phyloP scores from a whole-genome alignment of 257 asterid genomes.

The Solanum appendiculatum region DNA sequence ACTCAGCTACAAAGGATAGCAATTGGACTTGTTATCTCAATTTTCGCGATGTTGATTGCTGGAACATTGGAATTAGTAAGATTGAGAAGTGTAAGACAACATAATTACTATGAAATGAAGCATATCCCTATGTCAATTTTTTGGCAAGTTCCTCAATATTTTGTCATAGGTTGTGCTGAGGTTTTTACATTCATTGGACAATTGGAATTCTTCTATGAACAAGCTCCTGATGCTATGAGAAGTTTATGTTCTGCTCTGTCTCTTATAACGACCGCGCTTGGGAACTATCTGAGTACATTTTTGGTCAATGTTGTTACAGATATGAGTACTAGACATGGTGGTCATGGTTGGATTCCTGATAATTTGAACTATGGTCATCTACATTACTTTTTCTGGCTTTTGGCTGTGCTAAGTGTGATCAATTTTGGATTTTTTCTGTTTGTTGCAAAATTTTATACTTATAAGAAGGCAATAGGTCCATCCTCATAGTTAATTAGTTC shows the following conservation, averaged over 20 bases:
- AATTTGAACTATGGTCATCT: conserved; percentile 48
- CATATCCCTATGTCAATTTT: conserved; percentile 43
- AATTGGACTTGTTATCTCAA: conserved; percentile 45
- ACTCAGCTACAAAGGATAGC: conserved; percentile 65
- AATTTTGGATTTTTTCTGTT: conserved; percentile 37
- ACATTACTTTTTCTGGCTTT: conserved; percentile 52
- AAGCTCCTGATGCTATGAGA: conserved; percentile 66
- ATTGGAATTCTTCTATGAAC: conserved; percentile 56
- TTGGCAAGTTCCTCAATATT: conserved; percentile 67
- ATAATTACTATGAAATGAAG: conserved; percentile 20
- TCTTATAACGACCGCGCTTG: conserved; percentile 45
- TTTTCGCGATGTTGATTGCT: conserved; percentile 40
- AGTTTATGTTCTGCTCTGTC: conserved; percentile 50
- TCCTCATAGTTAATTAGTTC: background rate
- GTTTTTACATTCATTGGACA: conserved; percentile 52
- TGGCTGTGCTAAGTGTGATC: conserved; percentile 42
- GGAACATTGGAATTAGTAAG: conserved; percentile 36
- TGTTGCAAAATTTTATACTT: conserved; percentile 40
- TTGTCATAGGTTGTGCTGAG: conserved; percentile 60
- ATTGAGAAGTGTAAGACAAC: conserved; percentile 19
- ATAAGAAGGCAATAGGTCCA: conserved; percentile 13
- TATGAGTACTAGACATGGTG: conserved; percentile 33
- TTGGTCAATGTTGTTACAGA: conserved; percentile 41
- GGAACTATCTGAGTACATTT: conserved; percentile 48
- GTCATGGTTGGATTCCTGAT: conserved; percentile 57